Conservation (phyloP, 2,329 filamentous ascomycete genomes). For the Aspergillus novoparasiticus region DNA sequence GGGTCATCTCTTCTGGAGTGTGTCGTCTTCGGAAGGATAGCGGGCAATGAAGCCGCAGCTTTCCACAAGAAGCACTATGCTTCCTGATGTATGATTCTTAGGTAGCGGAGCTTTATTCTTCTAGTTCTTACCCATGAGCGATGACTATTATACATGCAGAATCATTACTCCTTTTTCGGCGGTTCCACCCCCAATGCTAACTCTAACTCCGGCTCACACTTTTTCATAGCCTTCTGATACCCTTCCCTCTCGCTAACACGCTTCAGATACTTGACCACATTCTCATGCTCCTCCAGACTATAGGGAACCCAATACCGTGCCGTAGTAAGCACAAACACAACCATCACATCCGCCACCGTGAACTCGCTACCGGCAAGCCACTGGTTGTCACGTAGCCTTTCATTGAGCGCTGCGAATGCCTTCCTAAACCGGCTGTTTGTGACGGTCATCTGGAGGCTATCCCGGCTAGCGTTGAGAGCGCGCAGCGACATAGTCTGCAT, state of each 20-base stretch:
- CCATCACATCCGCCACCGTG: slow-evolving; percentile 68
- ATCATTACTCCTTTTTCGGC: slow-evolving; percentile 11
- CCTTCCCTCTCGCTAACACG: slow-evolving; percentile 49
- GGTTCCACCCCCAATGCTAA: slow-evolving; percentile 23
- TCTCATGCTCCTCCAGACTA: slow-evolving; percentile 45
- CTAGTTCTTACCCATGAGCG: background rate
- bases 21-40: slow-evolving; percentile 64
- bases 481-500: slow-evolving; percentile 41
- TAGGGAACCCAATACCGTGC: slow-evolving; percentile 57
- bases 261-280: slow-evolving; percentile 51
- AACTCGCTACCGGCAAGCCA: slow-evolving; percentile 66
- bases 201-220: slow-evolving; percentile 53
- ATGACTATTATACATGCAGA: no score
- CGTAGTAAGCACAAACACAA: slow-evolving; percentile 62
- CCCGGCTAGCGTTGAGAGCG: slow-evolving; percentile 16
- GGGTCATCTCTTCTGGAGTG: slow-evolving; percentile 66
- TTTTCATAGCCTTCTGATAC: slow-evolving; percentile 53
- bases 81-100: background rate
- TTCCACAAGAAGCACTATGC: slow-evolving; percentile 22
- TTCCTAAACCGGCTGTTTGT: slow-evolving; percentile 37
- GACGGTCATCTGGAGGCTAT: slow-evolving; percentile 34
- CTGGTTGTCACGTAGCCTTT: slow-evolving; percentile 48
- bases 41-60: slow-evolving; percentile 52
- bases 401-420: slow-evolving; percentile 52
- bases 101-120: background rate